Percentiles rank a stretch among this genome's conserved stretches.
phyloP scores from a whole-genome alignment of 2,329 filamentous ascomycete species.

The Talaromyces sp. region DNA sequence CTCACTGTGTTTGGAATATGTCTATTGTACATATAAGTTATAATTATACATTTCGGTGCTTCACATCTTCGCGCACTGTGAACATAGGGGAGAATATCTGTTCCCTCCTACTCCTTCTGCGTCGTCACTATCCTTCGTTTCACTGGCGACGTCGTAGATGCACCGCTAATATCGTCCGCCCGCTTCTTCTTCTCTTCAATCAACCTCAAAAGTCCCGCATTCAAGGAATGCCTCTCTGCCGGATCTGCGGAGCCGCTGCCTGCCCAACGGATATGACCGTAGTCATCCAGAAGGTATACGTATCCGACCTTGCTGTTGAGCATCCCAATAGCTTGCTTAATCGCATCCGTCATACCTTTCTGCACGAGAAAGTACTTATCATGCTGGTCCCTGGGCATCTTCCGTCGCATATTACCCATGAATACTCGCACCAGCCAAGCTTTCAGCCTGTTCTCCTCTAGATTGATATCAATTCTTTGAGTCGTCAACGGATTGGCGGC shows the following conservation, averaged over 20 bases:
- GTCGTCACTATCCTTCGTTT: slow-evolving; percentile 19
- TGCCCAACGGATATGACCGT: slow-evolving; percentile 92
- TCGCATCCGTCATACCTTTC: slow-evolving; percentile 55
- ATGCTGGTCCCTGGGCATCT: slow-evolving; percentile 53
- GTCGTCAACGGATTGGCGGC: slow-evolving; percentile 52
- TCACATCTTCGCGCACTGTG: not conserved
- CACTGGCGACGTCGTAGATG: slow-evolving; percentile 22
- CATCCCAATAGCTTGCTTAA: slow-evolving; percentile 63
- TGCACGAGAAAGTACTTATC: slow-evolving; percentile 60
- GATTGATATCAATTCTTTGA: slow-evolving; percentile 82
- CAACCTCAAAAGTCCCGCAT: slow-evolving; percentile 43
- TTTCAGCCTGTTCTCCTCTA: slow-evolving; percentile 75
- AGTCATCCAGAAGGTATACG: slow-evolving; percentile 81
- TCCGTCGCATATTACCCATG: slow-evolving; percentile 50
- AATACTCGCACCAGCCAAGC: slow-evolving; percentile 58
- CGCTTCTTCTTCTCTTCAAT: slow-evolving; percentile 40
- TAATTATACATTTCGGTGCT: slow-evolving; percentile 12
- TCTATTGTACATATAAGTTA: slow-evolving; percentile 24
- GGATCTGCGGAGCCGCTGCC: slow-evolving; percentile 60
- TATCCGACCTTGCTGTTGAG: slow-evolving; percentile 92
- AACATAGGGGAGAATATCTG: not conserved
- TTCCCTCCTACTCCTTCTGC: not conserved
- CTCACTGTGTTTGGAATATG: not conserved
- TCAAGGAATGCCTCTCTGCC: slow-evolving; percentile 44
- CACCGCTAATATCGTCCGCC: slow-evolving; percentile 23